Evolutionary conservation across 2,329 filamentous ascomycete genomes (phyloP), one percentile per base, ranked within the genome.

Genomic region (Apiospora malaysiana): DNA sequence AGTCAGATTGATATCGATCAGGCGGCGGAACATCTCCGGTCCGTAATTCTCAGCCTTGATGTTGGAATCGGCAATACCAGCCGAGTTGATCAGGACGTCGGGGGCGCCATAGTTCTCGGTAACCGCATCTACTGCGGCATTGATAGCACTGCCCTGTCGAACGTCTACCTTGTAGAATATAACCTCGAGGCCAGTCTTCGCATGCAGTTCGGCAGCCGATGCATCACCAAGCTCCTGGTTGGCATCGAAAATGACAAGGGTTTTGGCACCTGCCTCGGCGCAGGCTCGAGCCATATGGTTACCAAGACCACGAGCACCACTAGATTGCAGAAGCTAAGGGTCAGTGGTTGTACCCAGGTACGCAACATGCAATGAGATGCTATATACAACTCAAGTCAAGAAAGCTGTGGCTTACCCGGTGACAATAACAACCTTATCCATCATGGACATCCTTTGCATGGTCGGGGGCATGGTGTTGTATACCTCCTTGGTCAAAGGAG

Each of bases 21-120:
- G 88, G 70, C 90, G 90, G 67, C 92, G 91, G 87, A 94, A 95
- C 87, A 92, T 93, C 80, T 90, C 88, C 40, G 88, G 86, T 79
- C 93, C 89, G 83, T 95, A 94, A 25, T 86, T 90, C 86, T 94
- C 93, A 68, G 92, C 92, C 81, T 92, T 92, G 84, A 94, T 93
- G 86, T 94, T 94, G 80, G 92, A 94, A 81, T 94, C 92, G 74
- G 92, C 92, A 74, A 95, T 94, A 79, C 93, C 92, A 65, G 93
- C 93, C 67, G 91, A 91, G 84, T 94, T 94, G 83, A 95, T 87
- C n/a, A 95, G 85, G 43, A 94, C 90, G 77, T 95, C 91, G 16
- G 93, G 88, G 14, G 87, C 84, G 69, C 93, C 93, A 76, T 91
- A 92, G 73, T 90, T 85, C 72, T 89, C 85, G 59, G 90, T 88